phyloP scores from a whole-genome alignment of 2,329 filamentous ascomycete species.

The Graphiopsis chlorocephala region DNA sequence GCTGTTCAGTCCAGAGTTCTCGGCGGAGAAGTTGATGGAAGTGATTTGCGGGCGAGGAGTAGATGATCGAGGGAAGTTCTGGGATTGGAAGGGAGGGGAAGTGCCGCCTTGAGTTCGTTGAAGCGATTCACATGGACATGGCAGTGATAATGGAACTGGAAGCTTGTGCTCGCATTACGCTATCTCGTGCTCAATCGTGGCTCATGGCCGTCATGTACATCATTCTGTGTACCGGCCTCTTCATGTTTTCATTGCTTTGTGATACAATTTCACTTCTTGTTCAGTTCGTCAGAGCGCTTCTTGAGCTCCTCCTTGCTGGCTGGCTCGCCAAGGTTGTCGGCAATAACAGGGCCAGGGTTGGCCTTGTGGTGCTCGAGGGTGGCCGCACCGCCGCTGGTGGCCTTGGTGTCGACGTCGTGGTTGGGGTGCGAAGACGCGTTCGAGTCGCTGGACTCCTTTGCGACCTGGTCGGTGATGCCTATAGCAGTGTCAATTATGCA shows the following conservation, averaged over 20 bases:
- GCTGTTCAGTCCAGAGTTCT: slow-evolving; percentile 65
- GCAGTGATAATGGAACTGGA: not conserved
- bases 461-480: slow-evolving; percentile 47
- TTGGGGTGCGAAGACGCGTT: slow-evolving; percentile 37
- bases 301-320: slow-evolving; percentile 50
- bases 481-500: not conserved
- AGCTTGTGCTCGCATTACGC: not conserved
- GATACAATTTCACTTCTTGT: slow-evolving; percentile 33
- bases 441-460: slow-evolving; percentile 44
- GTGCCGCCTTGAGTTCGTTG: slow-evolving; percentile 51
- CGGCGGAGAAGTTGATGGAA: slow-evolving; percentile 62
- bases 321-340: slow-evolving; percentile 44
- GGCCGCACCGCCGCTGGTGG: slow-evolving; percentile 37
- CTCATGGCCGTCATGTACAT: slow-evolving; percentile 4
- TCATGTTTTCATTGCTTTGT: not conserved
- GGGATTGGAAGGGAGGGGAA: slow-evolving; percentile 68
- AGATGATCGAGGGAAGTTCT: slow-evolving; percentile 60
- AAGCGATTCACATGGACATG: not conserved
- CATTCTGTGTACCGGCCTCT: not conserved
- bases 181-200: slow-evolving; percentile 3
- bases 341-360: slow-evolving; percentile 45
- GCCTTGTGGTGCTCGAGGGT: slow-evolving; percentile 41
- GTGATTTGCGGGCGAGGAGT: slow-evolving; percentile 52
- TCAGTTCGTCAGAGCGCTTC: slow-evolving; percentile 50
- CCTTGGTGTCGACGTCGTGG: slow-evolving; percentile 34